phyloP scores from a whole-genome alignment of 2,329 filamentous ascomycete genomes.

The Magnaporthiopsis rhizophila region DNA sequence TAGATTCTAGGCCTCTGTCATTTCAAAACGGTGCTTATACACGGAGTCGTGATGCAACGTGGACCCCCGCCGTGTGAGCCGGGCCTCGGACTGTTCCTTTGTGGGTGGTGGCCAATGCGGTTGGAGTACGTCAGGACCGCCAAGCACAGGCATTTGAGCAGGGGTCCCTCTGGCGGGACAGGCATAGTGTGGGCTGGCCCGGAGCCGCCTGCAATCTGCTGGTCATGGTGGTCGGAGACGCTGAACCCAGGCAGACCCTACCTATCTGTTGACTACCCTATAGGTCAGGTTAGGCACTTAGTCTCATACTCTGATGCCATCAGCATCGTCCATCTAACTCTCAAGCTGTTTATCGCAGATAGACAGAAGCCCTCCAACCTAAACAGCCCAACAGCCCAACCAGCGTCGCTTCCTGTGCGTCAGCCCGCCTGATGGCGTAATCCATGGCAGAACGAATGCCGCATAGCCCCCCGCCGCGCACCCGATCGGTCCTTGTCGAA shows the following conservation, averaged over 20 bases:
- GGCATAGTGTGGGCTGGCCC: slow-evolving; percentile 9
- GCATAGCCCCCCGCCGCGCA: slow-evolving; percentile 25
- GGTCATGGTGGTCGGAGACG: background rate
- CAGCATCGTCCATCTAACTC: background rate
- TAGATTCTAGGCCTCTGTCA: too few species aligned
- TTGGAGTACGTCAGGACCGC: slow-evolving; percentile 6
- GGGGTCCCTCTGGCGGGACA: background rate
- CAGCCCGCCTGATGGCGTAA: slow-evolving; percentile 54
- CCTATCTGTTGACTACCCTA: background rate
- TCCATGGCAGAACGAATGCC: slow-evolving; percentile 59
- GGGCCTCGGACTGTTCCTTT: background rate
- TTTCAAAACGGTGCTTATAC: background rate
- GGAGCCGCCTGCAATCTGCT: slow-evolving; percentile 13
- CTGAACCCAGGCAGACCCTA: background rate
- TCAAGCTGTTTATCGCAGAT: too few species aligned
- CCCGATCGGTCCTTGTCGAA: slow-evolving; percentile 42
- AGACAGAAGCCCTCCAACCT: background rate
- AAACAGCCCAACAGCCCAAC: too few species aligned
- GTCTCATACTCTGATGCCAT: too few species aligned
- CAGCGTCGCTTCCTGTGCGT: slow-evolving; percentile 9
- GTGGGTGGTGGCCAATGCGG: slow-evolving; percentile 5
- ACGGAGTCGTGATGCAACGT: background rate
- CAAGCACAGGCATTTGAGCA: slow-evolving; percentile 7
- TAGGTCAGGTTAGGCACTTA: too few species aligned
- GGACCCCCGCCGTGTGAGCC: background rate